phyloP scores from a whole-genome alignment of 2,329 filamentous ascomycete genomes.

The Fonsecaea nubica region DNA sequence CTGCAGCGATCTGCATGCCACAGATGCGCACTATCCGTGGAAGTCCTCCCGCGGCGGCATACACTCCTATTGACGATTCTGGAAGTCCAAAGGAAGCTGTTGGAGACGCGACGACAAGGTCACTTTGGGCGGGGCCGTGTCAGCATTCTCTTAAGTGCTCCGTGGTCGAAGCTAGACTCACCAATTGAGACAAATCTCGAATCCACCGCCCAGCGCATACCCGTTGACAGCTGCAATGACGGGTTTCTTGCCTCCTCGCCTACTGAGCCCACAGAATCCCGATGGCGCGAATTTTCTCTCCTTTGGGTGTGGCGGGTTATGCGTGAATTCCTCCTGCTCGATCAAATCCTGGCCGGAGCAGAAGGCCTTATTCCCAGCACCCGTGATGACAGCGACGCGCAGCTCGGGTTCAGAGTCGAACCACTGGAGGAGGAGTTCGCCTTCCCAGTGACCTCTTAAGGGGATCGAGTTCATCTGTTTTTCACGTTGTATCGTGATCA shows the following conservation, averaged over 20 bases:
- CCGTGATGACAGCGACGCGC: slow-evolving; percentile 50
- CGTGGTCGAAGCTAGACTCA: background rate
- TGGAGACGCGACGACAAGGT: slow-evolving; percentile 68
- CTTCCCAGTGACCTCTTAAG: slow-evolving; percentile 46
- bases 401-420: slow-evolving; percentile 51
- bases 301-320: no score
- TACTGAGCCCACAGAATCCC: no score
- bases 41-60: slow-evolving; percentile 72
- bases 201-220: slow-evolving; percentile 74
- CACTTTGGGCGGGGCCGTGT: slow-evolving; percentile 43
- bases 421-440: slow-evolving; percentile 52
- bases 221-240: slow-evolving; percentile 78
- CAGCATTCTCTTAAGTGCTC: no score
- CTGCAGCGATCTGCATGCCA: slow-evolving; percentile 70
- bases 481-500: slow-evolving; percentile 54
- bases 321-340: slow-evolving; percentile 39
- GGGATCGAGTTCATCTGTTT: slow-evolving; percentile 52
- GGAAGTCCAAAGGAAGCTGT: slow-evolving; percentile 70
- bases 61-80: slow-evolving; percentile 72
- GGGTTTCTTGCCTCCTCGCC: slow-evolving; percentile 67
- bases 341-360: slow-evolving; percentile 54
- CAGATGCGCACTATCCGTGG: slow-evolving; percentile 70
- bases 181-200: slow-evolving; percentile 64
- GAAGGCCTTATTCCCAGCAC: slow-evolving; percentile 49
- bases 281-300: no score